These are phyloP conservation scores for Persicaria maculosa DNA, from an alignment of 148 eudicot genomes.

Conservation along the genomic window DNA sequence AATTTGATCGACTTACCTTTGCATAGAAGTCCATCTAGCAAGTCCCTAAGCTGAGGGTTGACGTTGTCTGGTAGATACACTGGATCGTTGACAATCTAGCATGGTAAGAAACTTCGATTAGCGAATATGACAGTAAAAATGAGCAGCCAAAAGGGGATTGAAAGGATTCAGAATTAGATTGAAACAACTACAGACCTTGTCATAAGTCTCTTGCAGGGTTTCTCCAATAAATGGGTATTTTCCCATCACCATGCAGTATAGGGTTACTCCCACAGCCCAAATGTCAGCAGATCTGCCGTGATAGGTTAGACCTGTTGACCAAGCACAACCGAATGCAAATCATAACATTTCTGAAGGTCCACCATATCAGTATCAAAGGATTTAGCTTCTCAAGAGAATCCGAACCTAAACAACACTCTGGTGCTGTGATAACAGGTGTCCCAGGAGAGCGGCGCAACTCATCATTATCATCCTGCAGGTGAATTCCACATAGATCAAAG, in stretches of 20 bases:
- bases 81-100: conserved; percentile 68
- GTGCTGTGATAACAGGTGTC: conserved; percentile 97
- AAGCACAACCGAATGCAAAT: not conserved
- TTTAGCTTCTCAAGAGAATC: not conserved
- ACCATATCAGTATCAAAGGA: not conserved
- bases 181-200: conserved; percentile 42
- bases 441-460: conserved; percentile 98
- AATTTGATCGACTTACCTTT: conserved; percentile 42
- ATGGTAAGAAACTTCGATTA: conserved; percentile 18
- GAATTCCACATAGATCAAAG: not conserved
- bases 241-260: conserved; percentile 74
- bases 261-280: conserved; percentile 95
- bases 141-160: not conserved
- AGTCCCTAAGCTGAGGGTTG: conserved; percentile 52
- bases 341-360: not conserved
- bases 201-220: conserved; percentile 89
- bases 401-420: conserved; percentile 92
- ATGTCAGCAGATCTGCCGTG: conserved; percentile 89
- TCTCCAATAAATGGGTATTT: conserved; percentile 94
- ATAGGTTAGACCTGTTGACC: conserved; percentile 60
- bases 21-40: conserved; percentile 88
- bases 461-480: conserved; percentile 76
- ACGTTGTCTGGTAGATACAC: conserved; percentile 49
- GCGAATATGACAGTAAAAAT: conserved; percentile 4
- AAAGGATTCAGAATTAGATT: not conserved